These are phyloP conservation scores for Primulina huaijiensis DNA, from an alignment of 257 asterid species.

Conservation along the genomic window DNA sequence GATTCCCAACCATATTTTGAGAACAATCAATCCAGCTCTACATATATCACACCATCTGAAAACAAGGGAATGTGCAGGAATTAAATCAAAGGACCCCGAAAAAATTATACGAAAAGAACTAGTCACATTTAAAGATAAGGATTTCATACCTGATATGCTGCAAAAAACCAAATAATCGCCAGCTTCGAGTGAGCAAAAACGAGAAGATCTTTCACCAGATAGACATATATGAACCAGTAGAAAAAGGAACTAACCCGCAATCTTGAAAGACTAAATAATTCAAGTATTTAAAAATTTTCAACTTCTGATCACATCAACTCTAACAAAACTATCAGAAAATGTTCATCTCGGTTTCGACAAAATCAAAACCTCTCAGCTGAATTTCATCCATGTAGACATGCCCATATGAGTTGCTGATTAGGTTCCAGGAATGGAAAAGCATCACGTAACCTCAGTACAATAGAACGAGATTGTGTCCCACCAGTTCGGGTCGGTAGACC, in stretches of 20 bases:
- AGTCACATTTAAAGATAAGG: slow-evolving; percentile 31
- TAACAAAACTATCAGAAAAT: not conserved
- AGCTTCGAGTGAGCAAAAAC: slow-evolving; percentile 15
- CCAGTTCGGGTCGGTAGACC: not conserved
- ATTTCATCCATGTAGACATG: not conserved
- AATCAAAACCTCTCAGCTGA: not conserved
- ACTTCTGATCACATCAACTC: not conserved
- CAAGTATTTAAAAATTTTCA: not conserved
- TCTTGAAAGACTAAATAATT: not conserved
- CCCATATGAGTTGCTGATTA: not conserved
- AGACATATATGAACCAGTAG: not conserved
- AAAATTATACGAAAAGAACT: slow-evolving; percentile 11
- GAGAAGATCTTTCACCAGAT: not conserved
- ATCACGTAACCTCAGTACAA: not conserved
- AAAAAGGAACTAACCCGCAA: not conserved
- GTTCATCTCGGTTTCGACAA: not conserved
- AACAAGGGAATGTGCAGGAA: slow-evolving; percentile 51
- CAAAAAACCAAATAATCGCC: slow-evolving; percentile 22
- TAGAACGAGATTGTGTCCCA: not conserved
- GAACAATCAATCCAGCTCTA: slow-evolving; percentile 27
- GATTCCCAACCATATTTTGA: slow-evolving; percentile 29
- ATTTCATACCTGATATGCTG: slow-evolving; percentile 35
- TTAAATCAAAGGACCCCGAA: slow-evolving; percentile 40
- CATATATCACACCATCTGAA: slow-evolving; percentile 32
- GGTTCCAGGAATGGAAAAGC: not conserved